These are phyloP conservation scores for Pseudogymnoascus verrucosus DNA, from an alignment of 2,329 filamentous ascomycete species.

Conservation along the genomic window DNA sequence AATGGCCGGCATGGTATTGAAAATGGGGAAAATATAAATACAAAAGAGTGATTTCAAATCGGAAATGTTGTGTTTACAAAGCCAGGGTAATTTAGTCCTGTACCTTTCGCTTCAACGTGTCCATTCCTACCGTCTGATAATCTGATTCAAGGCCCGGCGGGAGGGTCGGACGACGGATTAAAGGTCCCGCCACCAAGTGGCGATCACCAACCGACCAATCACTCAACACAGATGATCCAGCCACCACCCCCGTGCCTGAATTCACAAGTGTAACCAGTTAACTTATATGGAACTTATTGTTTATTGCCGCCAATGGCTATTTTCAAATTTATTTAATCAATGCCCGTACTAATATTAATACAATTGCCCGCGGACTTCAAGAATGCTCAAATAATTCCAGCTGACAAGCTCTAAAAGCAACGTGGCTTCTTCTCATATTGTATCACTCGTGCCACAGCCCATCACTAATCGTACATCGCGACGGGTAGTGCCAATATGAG, in stretches of 20 bases:
- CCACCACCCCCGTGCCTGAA: no score
- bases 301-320: background rate
- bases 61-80: slow-evolving; percentile 9
- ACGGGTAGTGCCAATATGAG: background rate
- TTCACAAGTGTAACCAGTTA: no score
- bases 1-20: background rate
- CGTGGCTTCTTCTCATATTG: slow-evolving; percentile 7
- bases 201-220: background rate
- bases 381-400: slow-evolving; percentile 1
- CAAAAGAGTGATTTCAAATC: slow-evolving; percentile 9
- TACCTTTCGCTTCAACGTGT: slow-evolving; percentile 8
- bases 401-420: slow-evolving; percentile 5
- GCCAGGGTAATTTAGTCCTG: background rate
- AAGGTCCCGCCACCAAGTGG: background rate
- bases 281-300: background rate
- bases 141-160: background rate
- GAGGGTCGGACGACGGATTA: background rate
- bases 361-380: background rate
- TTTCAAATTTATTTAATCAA: background rate
- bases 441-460: background rate
- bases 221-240: background rate
- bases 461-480: background rate
- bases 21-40: slow-evolving; percentile 7
- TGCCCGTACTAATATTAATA: background rate
- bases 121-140: slow-evolving; percentile 4